Conservation (phyloP, 371 early-diverging fungal species). For the Syncephalis fuscata region DNA sequence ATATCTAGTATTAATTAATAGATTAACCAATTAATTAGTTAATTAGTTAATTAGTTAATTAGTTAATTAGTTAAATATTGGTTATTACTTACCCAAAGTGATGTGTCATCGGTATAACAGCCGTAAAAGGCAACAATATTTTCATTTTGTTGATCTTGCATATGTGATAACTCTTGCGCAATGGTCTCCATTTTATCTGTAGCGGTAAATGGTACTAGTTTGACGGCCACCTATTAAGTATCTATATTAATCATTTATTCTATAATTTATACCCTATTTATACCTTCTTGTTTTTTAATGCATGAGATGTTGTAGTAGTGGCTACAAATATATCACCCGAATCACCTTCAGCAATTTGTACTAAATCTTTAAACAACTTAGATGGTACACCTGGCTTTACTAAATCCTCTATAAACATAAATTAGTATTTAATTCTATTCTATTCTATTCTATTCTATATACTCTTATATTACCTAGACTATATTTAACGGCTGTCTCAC, state of each 20-base stretch:
- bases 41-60: no score
- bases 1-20: conserved; percentile 25
- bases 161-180: conserved; percentile 45
- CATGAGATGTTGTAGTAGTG: conserved; percentile 6
- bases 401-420: background rate
- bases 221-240: conserved; percentile 36
- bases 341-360: conserved; percentile 60
- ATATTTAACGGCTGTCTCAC: no score
- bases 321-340: conserved; percentile 54
- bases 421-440: no score
- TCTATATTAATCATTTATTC: background rate
- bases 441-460: no score
- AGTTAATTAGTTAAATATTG: no score
- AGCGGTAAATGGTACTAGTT: conserved; percentile 44
- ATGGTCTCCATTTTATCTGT: conserved; percentile 45
- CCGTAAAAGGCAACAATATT: conserved; percentile 53
- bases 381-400: background rate
- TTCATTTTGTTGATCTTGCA: conserved; percentile 49
- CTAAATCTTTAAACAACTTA: conserved; percentile 13
- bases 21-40: background rate
- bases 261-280: conserved; percentile 9
- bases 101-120: conserved; percentile 36
- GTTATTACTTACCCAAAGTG: conserved; percentile 24
- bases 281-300: conserved; percentile 25
- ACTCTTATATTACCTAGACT: no score